Evolutionary conservation across 306 rosid genomes (phyloP).

Genomic region (Medicago arabica): DNA sequence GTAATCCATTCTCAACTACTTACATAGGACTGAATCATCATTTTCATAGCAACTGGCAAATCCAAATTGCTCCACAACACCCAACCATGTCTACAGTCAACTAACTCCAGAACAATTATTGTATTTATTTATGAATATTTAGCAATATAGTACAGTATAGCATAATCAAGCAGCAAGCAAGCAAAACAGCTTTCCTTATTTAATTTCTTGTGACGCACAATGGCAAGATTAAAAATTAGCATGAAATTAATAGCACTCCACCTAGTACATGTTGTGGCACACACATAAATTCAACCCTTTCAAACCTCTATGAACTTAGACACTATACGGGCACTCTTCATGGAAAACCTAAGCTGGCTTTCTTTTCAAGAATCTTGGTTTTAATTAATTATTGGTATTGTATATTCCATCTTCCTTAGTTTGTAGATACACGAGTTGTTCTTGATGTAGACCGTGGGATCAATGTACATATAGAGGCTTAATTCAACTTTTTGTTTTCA

Average conservation of each 20-base stretch:
- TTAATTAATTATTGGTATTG: neutral
- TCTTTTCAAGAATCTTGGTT: neutral
- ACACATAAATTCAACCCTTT: constrained; percentile 38
- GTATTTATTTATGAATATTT: neutral
- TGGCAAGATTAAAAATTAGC: neutral
- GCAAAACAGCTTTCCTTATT: neutral
- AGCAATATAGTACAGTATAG: neutral
- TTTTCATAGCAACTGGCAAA: neutral
- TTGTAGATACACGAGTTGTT: neutral
- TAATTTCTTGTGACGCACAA: neutral
- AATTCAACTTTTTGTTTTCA: no score
- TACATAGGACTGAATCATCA: neutral
- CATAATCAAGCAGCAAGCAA: constrained; percentile 1
- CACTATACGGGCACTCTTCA: constrained; percentile 26
- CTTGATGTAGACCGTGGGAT: neutral
- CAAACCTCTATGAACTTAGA: constrained; percentile 43
- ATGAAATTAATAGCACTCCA: neutral
- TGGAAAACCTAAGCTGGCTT: neutral
- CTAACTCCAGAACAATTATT: neutral
- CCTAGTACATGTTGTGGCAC: neutral
- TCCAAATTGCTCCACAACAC: neutral
- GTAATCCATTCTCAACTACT: neutral
- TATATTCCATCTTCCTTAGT: neutral
- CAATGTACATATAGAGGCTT: no score
- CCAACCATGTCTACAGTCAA: constrained; percentile 17